A percentile compares a stretch with the other conserved stretches of the same genome.
Evolutionary conservation across 805 yeast species (phyloP).

Genomic region (Pichia insulana): DNA sequence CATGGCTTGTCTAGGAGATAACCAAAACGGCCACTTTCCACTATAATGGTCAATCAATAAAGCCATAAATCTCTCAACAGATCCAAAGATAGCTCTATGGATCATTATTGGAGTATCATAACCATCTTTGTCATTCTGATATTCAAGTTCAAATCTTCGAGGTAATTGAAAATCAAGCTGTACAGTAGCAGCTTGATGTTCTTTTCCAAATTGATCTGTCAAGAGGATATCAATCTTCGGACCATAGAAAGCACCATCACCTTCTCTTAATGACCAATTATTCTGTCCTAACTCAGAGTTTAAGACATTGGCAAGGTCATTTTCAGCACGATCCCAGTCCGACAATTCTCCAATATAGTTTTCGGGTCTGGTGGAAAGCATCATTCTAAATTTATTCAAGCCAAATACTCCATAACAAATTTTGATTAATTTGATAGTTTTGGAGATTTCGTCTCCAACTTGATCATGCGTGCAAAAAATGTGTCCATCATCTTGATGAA

Average conservation of each 20-base stretch:
- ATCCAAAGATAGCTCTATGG: constrained; percentile 93
- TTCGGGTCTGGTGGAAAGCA: constrained; percentile 82
- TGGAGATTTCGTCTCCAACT: constrained; percentile 61
- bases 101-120: constrained; percentile 80
- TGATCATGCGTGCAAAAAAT: constrained; percentile 81
- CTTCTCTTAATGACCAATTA: constrained; percentile 66
- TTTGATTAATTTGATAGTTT: constrained; percentile 65
- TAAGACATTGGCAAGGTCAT: constrained; percentile 50
- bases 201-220: constrained; percentile 68
- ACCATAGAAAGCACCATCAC: constrained; percentile 97
- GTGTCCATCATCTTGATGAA: constrained; percentile 98
- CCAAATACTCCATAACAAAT: constrained; percentile 67
- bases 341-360: constrained; percentile 65
- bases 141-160: constrained; percentile 66
- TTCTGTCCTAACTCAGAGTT: constrained; percentile 37
- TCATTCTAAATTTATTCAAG: constrained; percentile 47
- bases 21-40: constrained; percentile 98
- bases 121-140: constrained; percentile 43
- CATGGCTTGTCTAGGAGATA: constrained; percentile 84
- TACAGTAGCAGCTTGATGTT: constrained; percentile 91
- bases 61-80: constrained; percentile 88
- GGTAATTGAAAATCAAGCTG: constrained; percentile 96
- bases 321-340: constrained; percentile 82
- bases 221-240: constrained; percentile 89
- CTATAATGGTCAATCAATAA: constrained; percentile 79